Evolutionary conservation across 2,329 filamentous ascomycete species (phyloP).

Genomic region (Talaromyces sp.): DNA sequence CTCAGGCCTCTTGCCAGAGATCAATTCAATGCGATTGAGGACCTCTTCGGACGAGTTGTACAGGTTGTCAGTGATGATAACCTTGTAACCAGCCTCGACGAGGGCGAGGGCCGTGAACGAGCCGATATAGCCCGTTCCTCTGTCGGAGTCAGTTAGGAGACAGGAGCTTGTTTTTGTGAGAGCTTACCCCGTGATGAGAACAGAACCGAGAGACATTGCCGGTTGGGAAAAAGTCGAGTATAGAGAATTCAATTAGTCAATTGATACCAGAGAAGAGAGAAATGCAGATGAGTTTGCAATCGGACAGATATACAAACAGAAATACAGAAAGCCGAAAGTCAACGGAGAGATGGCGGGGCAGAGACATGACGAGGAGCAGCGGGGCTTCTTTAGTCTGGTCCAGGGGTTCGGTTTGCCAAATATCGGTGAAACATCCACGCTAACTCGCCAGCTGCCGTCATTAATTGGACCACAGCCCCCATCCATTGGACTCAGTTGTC

Average conservation of each 20-base stretch:
- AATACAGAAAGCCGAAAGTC: background rate
- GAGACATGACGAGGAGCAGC: background rate
- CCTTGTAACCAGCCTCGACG: conserved; percentile 90
- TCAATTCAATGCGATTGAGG: conserved; percentile 90
- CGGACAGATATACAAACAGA: background rate
- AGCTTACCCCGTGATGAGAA: conserved; percentile 85
- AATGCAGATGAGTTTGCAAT: background rate
- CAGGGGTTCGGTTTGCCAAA: background rate
- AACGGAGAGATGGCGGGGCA: conserved; percentile 14
- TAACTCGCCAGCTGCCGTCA: background rate
- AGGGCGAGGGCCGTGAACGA: conserved; percentile 93
- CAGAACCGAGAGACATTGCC: conserved; percentile 77
- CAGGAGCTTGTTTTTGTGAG: background rate
- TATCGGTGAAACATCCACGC: conserved; percentile 10
- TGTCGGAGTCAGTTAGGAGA: conserved; percentile 38
- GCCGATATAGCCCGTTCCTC: conserved; percentile 98
- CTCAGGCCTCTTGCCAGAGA: conserved; percentile 78
- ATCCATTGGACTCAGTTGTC: background rate
- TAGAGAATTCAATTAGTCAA: background rate
- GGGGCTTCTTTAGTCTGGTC: background rate
- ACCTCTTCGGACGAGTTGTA: conserved; percentile 95
- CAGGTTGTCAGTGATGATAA: conserved; percentile 92
- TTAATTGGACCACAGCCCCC: background rate
- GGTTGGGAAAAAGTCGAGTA: background rate
- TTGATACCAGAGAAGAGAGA: background rate